Base-by-base conservation (phyloP, 352 stramenopile species). In the Phytophthora boehmeriae region DNA sequence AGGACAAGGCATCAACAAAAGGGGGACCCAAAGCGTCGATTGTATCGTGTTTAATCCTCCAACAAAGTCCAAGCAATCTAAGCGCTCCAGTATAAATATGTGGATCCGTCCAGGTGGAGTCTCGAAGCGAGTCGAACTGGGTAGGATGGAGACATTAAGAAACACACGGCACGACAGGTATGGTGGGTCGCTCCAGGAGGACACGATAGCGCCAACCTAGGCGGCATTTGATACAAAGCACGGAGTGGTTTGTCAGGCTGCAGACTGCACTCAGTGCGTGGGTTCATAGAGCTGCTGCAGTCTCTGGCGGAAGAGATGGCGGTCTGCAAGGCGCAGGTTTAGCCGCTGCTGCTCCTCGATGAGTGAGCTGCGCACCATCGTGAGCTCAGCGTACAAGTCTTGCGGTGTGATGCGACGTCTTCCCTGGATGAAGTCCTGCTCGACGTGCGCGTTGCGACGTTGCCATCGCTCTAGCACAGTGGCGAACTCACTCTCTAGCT, bases 201-300 rank as follows among this genome's bases (percentile, higher is more conserved):
- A 61, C 36, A 68, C 51, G 38, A 56, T 34, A 52, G 44, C 34
- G 57, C 28, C 35, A 41, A 38, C 28, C 36, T 19, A 38, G 20
- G 42, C 43, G 42, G 52, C 59, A 36, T 50, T 59, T 20, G 54
- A 50, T 68, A 71, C 56, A 71, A 71, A 53, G 53, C 61, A 58
- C n/a, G 39, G 5, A 27, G 49, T 20, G 32, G 52, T 55, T 61
- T 68, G 42, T 68, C 34, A 23, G 23, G 13, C 51, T 4, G 19
- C 30, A 11, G 19, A 10, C 10, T n/a, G 30, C 39, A 50, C 28
- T 76, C 56, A 80, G 36, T 42, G 54, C 38, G 71, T 66, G 47
- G 71, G 71, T 41, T 80, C 71, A 53, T 80, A 80, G 39, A 80
- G 71, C 54, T 80, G 71, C 52, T 76, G 67, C 36, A 80, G 60